A percentile compares a stretch with the other conserved stretches of the same genome.
Evolutionary conservation across 2,329 filamentous ascomycete species (phyloP).

Genomic region (Penicillium sp.): DNA sequence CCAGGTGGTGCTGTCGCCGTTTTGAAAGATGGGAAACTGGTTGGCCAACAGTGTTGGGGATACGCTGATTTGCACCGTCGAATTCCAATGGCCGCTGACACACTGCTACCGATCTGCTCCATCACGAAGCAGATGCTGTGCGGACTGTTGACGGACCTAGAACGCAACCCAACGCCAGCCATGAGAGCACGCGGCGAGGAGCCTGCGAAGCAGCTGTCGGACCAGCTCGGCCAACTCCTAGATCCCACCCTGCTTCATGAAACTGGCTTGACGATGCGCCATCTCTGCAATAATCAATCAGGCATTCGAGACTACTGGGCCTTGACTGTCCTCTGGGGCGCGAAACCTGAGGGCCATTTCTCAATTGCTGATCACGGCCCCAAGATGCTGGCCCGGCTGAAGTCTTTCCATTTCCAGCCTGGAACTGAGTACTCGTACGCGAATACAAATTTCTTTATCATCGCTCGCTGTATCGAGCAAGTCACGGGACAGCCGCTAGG

Average conservation of each 20-base stretch:
- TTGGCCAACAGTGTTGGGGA: conserved; percentile 40
- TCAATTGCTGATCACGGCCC: conserved; percentile 28
- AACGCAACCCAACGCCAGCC: conserved; percentile 28
- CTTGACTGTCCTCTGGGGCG: conserved; percentile 42
- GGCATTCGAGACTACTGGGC: conserved; percentile 47
- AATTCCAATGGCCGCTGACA: conserved; percentile 34
- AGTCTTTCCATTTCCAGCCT: conserved; percentile 40
- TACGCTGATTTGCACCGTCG: conserved; percentile 40
- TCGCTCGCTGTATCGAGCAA: conserved; percentile 38
- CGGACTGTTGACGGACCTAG: conserved; percentile 32
- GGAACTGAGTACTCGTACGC: conserved; percentile 44
- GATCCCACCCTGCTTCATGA: conserved; percentile 20
- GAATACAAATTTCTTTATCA: conserved; percentile 43
- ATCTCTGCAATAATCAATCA: conserved; percentile 42
- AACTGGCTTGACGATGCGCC: conserved; percentile 32
- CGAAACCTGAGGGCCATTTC: conserved; percentile 38
- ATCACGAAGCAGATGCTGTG: conserved; percentile 48
- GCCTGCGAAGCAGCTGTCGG: conserved; percentile 28
- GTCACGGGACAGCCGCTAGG: conserved; percentile 33
- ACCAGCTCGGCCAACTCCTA: conserved; percentile 24
- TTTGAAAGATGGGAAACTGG: conserved; percentile 40
- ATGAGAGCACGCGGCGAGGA: conserved; percentile 25
- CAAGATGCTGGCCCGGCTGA: conserved; percentile 29
- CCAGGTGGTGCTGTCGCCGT: conserved; percentile 43
- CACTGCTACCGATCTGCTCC: conserved; percentile 45